phyloP scores from a whole-genome alignment of 805 yeast species.

The Brettanomyces naardenensis region DNA sequence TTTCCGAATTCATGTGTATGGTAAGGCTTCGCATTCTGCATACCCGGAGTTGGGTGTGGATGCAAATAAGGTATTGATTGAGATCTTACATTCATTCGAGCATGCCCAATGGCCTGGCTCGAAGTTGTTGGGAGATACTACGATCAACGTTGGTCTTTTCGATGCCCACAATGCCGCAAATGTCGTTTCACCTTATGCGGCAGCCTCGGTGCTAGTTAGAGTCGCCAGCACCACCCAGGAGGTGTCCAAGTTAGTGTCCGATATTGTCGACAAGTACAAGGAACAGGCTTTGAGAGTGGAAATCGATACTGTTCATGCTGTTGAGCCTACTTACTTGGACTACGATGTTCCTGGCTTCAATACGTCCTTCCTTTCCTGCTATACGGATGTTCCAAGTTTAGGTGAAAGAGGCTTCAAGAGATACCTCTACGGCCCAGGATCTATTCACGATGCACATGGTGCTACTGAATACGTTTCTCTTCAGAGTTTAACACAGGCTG shows the following conservation, averaged over 20 bases:
- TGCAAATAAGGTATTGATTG: constrained; percentile 50
- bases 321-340: constrained; percentile 44
- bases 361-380: constrained; percentile 23
- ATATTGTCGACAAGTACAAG: constrained; percentile 23
- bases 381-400: constrained; percentile 41
- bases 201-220: constrained; percentile 42
- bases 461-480: constrained; percentile 45
- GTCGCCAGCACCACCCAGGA: constrained; percentile 39
- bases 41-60: constrained; percentile 63
- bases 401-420: constrained; percentile 28
- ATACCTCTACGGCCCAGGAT: constrained; percentile 62
- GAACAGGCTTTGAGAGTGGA: constrained; percentile 7
- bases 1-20: constrained; percentile 37
- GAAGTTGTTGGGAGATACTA: constrained; percentile 49
- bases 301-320: constrained; percentile 9
- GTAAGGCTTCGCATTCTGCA: constrained; percentile 58
- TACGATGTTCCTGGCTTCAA: constrained; percentile 60
- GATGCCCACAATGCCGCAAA: constrained; percentile 60
- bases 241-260: constrained; percentile 29
- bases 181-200: constrained; percentile 54
- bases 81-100: constrained; percentile 38
- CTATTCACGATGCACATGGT: constrained; percentile 53
- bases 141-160: constrained; percentile 52
- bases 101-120: constrained; percentile 39
- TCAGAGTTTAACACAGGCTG: constrained; percentile 38